These are phyloP conservation scores for Tagetes patula DNA, from an alignment of 129 eudicot genomes.

Conservation along the genomic window DNA sequence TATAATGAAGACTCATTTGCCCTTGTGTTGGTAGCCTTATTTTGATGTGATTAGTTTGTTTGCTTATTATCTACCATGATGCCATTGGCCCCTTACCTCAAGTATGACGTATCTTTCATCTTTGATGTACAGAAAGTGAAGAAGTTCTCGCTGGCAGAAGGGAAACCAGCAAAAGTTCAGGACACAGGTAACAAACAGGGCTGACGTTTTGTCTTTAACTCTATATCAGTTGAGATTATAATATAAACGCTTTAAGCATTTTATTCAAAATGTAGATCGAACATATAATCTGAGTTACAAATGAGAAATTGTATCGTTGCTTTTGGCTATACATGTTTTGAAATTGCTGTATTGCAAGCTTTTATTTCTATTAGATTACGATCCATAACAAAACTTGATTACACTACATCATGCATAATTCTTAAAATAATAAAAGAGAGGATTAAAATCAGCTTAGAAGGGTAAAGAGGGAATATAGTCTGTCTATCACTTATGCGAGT, in stretches of 20 bases:
- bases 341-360: background rate
- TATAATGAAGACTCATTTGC: background rate
- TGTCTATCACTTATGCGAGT: background rate
- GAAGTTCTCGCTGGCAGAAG: slow-evolving; percentile 60
- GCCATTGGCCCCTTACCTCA: slow-evolving; percentile 11
- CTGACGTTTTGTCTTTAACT: slow-evolving; percentile 24
- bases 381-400: background rate
- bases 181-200: slow-evolving; percentile 33
- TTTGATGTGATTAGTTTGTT: background rate
- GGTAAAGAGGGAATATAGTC: slow-evolving; percentile 36
- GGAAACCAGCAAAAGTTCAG: slow-evolving; percentile 28
- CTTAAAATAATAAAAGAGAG: background rate
- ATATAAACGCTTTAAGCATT: slow-evolving; percentile 18
- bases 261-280: slow-evolving; percentile 11
- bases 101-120: background rate
- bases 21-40: background rate
- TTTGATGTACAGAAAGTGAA: slow-evolving; percentile 60
- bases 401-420: background rate
- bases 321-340: background rate
- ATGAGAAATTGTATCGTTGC: slow-evolving; percentile 9
- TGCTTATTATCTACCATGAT: background rate
- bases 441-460: slow-evolving; percentile 13
- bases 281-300: slow-evolving; percentile 4
- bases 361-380: background rate
- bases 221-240: slow-evolving; percentile 1